Evolutionary conservation across 2,329 filamentous ascomycete species (phyloP).

Genomic region (Ophiostoma sp.): DNA sequence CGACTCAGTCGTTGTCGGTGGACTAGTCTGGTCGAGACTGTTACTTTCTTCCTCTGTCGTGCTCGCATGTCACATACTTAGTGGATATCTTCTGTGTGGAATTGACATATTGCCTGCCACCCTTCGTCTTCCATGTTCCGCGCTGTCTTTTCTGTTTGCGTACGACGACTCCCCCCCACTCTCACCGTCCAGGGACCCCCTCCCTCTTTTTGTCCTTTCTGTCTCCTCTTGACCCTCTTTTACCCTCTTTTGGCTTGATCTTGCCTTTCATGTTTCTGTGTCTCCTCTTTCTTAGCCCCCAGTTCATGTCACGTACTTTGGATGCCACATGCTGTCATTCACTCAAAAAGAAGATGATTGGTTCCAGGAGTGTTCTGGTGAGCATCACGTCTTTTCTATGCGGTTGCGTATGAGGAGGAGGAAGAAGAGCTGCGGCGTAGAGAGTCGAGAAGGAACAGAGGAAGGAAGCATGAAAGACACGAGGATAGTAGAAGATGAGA

Average conservation of each 20-base stretch:
- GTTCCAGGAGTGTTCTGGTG: background rate
- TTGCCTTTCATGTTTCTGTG: background rate
- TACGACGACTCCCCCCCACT: background rate
- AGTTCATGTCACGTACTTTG: slow-evolving; percentile 19
- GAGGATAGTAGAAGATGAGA: background rate
- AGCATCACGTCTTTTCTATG: slow-evolving; percentile 17
- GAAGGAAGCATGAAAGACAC: background rate
- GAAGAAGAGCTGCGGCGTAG: background rate
- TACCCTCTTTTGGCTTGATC: background rate
- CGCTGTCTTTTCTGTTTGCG: background rate
- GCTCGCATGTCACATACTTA: background rate
- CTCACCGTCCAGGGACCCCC: background rate
- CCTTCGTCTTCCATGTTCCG: background rate
- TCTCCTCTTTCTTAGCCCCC: background rate
- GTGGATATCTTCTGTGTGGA: background rate
- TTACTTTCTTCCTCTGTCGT: background rate
- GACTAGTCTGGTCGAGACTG: background rate
- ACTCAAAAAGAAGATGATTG: background rate
- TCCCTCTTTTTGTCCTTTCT: background rate
- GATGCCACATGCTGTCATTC: slow-evolving; percentile 19
- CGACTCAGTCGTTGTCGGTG: background rate
- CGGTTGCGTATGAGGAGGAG: background rate
- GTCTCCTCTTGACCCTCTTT: background rate
- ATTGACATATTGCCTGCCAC: slow-evolving; percentile 6
- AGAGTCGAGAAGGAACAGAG: background rate